Conservation (phyloP, 2,329 filamentous ascomycete genomes). For the Colletotrichum sojae region DNA sequence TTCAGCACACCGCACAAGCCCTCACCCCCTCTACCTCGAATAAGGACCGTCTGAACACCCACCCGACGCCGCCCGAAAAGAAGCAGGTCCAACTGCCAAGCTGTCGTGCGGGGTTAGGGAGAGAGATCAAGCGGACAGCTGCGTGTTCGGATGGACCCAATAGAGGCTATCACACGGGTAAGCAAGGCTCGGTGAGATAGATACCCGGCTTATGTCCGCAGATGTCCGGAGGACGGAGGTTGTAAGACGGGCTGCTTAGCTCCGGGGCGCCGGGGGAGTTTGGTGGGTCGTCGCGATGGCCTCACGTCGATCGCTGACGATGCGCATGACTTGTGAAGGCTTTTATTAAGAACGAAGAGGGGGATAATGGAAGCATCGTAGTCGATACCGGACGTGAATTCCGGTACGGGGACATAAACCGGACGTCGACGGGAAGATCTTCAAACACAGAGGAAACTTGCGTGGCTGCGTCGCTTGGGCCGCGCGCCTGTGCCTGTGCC, state of each 20-base stretch:
- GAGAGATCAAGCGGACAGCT: neutral
- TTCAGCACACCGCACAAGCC: neutral
- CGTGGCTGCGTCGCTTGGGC: neutral
- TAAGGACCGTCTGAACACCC: neutral
- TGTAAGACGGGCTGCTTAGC: neutral
- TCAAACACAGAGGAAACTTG: neutral
- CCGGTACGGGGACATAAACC: neutral
- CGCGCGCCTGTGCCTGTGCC: neutral
- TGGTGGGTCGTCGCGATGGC: neutral
- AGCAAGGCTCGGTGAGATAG: neutral
- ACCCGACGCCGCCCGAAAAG: neutral
- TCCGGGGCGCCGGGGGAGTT: neutral
- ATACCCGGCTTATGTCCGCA: neutral
- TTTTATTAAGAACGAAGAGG: too few species aligned
- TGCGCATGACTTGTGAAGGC: too few species aligned
- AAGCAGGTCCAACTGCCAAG: neutral
- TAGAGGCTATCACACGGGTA: neutral
- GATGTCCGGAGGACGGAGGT: neutral
- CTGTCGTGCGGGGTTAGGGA: neutral
- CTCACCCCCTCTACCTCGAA: neutral
- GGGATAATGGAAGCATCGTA: too few species aligned
- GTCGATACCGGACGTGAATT: neutral
- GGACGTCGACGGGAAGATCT: neutral
- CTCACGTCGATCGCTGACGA: too few species aligned
- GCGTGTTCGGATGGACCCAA: neutral